phyloP scores from a whole-genome alignment of 2,329 filamentous ascomycete genomes.

The Ophiostoma populinum region DNA sequence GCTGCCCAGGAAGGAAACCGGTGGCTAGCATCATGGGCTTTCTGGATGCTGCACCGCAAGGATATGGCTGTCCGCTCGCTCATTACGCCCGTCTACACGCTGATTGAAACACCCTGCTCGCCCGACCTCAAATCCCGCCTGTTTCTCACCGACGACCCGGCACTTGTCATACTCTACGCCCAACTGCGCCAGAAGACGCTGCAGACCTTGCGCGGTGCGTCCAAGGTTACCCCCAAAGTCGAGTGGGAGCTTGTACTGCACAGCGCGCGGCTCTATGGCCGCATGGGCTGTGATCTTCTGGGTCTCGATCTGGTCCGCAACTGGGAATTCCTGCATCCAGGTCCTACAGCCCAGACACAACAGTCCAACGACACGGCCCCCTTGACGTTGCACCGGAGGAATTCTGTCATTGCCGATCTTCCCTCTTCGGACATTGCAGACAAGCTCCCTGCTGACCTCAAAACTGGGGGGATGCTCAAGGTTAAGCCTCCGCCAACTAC shows the following conservation, averaged over 20 bases:
- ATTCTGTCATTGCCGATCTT: conserved; percentile 62
- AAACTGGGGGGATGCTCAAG: conserved; percentile 27
- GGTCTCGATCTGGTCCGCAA: conserved; percentile 70
- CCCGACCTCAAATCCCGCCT: conserved; percentile 58
- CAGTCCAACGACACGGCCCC: conserved; percentile 24
- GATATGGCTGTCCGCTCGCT: neutral
- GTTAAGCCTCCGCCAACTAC: conserved; percentile 55
- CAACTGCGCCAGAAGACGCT: conserved; percentile 68
- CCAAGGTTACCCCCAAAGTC: conserved; percentile 57
- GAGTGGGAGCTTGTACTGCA: conserved; percentile 86
- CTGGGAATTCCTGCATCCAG: conserved; percentile 59
- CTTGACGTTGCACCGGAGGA: conserved; percentile 50
- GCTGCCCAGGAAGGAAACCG: conserved; percentile 72
- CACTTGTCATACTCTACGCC: conserved; percentile 70
- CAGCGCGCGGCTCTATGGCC: conserved; percentile 66
- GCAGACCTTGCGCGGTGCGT: conserved; percentile 72
- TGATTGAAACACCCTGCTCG: conserved; percentile 51
- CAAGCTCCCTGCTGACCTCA: conserved; percentile 22
- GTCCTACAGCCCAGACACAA: conserved; percentile 16
- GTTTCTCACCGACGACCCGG: conserved; percentile 81
- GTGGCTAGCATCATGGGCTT: conserved; percentile 91
- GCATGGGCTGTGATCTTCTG: conserved; percentile 85
- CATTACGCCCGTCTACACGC: conserved; percentile 61
- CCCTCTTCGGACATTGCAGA: conserved; percentile 24
- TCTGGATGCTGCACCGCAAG: too few relatives aligned